These are phyloP conservation scores for Umbilicus rupestris DNA, from an alignment of 164 flowering plant species.

Conservation along the genomic window DNA sequence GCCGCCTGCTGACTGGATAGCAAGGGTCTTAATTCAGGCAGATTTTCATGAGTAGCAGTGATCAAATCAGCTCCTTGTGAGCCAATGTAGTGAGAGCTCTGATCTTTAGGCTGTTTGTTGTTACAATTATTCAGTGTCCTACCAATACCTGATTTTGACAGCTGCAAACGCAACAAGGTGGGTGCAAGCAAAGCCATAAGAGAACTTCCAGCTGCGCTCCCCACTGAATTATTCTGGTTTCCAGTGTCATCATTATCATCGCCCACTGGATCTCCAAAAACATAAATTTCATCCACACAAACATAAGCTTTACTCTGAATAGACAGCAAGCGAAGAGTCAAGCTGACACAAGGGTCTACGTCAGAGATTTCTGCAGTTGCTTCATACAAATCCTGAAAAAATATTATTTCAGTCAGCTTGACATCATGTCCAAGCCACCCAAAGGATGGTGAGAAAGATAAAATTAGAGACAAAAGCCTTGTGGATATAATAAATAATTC, in stretches of 20 bases:
- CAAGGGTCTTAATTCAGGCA: constrained; percentile 15
- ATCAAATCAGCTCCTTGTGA: constrained; percentile 13
- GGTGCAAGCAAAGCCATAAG: constrained; percentile 82
- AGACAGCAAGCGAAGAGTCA: constrained; percentile 69
- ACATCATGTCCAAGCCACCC: too few species aligned
- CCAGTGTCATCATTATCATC: constrained; percentile 30
- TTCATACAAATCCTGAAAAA: constrained; percentile 62
- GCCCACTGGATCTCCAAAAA: constrained; percentile 66
- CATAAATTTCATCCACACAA: constrained; percentile 61
- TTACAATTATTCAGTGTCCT: constrained; percentile 16
- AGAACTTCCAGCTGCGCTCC: constrained; percentile 43
- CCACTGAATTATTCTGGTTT: constrained; percentile 14
- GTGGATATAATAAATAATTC: too few species aligned
- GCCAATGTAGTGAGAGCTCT: constrained; percentile 9
- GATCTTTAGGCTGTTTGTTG: constrained; percentile 16
- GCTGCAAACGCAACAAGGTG: constrained; percentile 58
- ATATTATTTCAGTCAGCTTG: too few species aligned
- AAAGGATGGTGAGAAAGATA: too few species aligned
- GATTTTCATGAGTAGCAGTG: constrained; percentile 10
- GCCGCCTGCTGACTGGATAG: constrained; percentile 10
- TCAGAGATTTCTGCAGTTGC: constrained; percentile 86
- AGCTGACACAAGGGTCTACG: constrained; percentile 50
- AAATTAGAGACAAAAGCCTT: too few species aligned
- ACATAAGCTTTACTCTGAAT: constrained; percentile 50
- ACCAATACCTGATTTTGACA: constrained; percentile 36